Conservation (phyloP, 2,329 filamentous ascomycete species). For the Aspergillus felis region DNA sequence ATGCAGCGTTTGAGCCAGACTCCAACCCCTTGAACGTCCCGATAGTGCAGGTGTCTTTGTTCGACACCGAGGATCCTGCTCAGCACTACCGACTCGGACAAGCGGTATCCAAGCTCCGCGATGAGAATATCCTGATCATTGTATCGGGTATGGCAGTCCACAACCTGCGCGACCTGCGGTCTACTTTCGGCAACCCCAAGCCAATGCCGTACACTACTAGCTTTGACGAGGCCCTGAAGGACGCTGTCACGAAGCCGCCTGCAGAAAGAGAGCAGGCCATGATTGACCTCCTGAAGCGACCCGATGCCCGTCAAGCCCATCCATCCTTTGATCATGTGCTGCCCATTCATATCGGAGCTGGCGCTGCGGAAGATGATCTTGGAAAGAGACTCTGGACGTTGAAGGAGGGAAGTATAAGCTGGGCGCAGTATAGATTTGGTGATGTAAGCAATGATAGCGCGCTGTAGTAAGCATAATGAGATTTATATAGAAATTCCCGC, state of each 20-base stretch:
- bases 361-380: conserved; percentile 49
- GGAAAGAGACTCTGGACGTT: conserved; percentile 48
- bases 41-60: conserved; percentile 69
- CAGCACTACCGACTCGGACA: conserved; percentile 65
- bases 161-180: conserved; percentile 57
- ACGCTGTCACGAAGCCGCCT: conserved; percentile 53
- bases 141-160: conserved; percentile 73
- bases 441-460: conserved; percentile 24
- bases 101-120: conserved; percentile 62
- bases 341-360: conserved; percentile 56
- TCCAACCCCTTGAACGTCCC: conserved; percentile 62
- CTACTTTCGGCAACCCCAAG: conserved; percentile 41
- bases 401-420: conserved; percentile 50
- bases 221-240: conserved; percentile 66
- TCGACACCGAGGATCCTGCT: conserved; percentile 59
- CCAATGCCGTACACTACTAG: conserved; percentile 56
- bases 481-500: not conserved
- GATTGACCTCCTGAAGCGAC: conserved; percentile 44
- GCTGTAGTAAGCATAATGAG: conserved; percentile 12
- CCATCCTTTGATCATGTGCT: conserved; percentile 62
- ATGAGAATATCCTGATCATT: conserved; percentile 65
- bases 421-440: conserved; percentile 54
- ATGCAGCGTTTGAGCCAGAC: conserved; percentile 56
- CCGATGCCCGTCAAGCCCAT: conserved; percentile 58
- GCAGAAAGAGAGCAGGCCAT: conserved; percentile 43